Evolutionary conservation across 1,139 yeast species (phyloP), one percentile per base, ranked within the genome.

Genomic region (Candida sojae): DNA sequence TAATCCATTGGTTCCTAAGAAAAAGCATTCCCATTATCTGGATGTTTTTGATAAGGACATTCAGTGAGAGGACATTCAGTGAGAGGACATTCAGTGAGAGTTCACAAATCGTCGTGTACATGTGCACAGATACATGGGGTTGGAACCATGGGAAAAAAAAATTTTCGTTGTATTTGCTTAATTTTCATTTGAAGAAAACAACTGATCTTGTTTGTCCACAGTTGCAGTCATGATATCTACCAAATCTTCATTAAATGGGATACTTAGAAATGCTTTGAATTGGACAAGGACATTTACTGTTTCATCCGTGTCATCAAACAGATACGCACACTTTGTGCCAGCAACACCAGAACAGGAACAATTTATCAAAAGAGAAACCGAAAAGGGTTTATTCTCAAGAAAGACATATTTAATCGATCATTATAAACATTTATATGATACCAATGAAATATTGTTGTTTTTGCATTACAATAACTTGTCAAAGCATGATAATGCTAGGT

Each of bases 391-490:
- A 26, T 71, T 71, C 47, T 81, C 90, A 2, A 79, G 97, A 67
- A 92, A 92, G 72, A 91, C 97, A 0, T 90, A 83, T 60, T 74
- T 92, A 53, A 74, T 92, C 52, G 96, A 92, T 67, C 75, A 80
- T 56, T 92, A 92, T 74, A 81, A 88, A 53, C 71, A 85, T 54
- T 65, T 90, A 54, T 79, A 91, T 70, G 84, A 86, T 51, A 72
- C 70, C 42, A 83, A 83, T 62, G 83, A 87, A 39, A 82, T 91
- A 43, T 74, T 91, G 28, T 74, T 92, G 48, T 84, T 88, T 57
- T 81, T 83, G 9, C 98, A 92, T 68, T 95, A 89, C 69, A 90
- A 90, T 65, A 90, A 91, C 62, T 70, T 92, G 57, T 68, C 80
- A 49, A 86, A 88, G 59, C 61, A 69, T 13, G 98, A 93, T 56